A percentile compares a stretch with the other conserved stretches of the same genome.
These are phyloP conservation scores for Suhomyces sp. DNA, from an alignment of 805 yeast species.

Conservation along the genomic window DNA sequence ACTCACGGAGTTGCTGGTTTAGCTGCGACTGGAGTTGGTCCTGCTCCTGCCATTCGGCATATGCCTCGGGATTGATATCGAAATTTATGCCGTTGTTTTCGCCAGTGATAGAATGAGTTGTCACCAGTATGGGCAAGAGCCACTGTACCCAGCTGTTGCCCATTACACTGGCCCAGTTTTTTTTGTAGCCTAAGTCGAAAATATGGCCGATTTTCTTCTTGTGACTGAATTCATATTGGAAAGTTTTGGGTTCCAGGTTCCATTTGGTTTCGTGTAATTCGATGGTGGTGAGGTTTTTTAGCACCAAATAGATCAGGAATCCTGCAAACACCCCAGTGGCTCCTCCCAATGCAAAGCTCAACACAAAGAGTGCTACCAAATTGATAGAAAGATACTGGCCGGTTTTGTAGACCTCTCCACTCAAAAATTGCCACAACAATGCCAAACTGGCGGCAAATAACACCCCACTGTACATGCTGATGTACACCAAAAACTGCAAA, in stretches of 20 bases:
- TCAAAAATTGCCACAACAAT: constrained; percentile 50
- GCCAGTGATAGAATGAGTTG: constrained; percentile 16
- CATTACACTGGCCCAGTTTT: constrained; percentile 72
- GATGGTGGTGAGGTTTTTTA: constrained; percentile 72
- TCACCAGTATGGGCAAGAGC: constrained; percentile 56
- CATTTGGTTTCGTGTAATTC: constrained; percentile 64
- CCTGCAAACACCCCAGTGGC: constrained; percentile 46
- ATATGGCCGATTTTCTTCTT: constrained; percentile 56
- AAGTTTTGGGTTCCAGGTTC: constrained; percentile 37
- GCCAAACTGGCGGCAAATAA: constrained; percentile 39
- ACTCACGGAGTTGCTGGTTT: constrained; percentile 35
- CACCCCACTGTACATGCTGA: constrained; percentile 45
- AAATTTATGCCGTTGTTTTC: constrained; percentile 50
- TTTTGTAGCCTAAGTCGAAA: constrained; percentile 65
- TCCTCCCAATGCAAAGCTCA: constrained; percentile 54
- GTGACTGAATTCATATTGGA: constrained; percentile 36
- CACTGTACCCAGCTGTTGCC: constrained; percentile 66
- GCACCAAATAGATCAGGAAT: constrained; percentile 57
- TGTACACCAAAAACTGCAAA: constrained; percentile 64
- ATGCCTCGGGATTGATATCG: constrained; percentile 43
- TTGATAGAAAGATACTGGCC: constrained; percentile 50
- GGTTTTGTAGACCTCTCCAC: constrained; percentile 32
- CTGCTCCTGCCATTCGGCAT: constrained; percentile 39
- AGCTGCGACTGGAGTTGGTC: constrained; percentile 45
- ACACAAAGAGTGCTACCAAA: constrained; percentile 57